These are phyloP conservation scores for Cadophora gregata DNA, from an alignment of 2,329 filamentous ascomycete species.

Conservation along the genomic window DNA sequence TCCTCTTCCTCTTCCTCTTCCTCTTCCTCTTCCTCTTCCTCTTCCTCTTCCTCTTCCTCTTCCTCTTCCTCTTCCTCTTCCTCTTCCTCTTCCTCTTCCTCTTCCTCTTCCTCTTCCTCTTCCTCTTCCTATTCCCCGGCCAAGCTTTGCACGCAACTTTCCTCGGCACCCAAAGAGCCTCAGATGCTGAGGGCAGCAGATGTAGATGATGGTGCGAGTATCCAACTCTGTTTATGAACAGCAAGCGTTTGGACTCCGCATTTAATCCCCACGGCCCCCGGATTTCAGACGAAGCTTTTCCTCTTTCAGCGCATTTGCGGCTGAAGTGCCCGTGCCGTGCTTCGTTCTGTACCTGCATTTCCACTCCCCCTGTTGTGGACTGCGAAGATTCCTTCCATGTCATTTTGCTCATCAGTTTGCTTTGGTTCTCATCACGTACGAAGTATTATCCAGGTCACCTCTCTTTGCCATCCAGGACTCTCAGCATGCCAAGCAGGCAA, in stretches of 20 bases:
- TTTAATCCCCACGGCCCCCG: conserved; percentile 9
- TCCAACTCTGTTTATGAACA: not conserved
- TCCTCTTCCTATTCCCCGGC: too few species aligned
- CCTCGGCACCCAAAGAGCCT: too few species aligned
- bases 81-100: too few species aligned
- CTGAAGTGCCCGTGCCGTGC: conserved; percentile 6
- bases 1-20: too few species aligned
- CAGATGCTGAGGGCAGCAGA: not conserved
- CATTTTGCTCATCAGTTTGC: not conserved
- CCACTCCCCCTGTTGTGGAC: not conserved
- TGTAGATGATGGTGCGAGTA: not conserved
- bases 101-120: too few species aligned
- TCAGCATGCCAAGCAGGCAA: conserved; percentile 14
- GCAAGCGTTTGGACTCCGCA: not conserved
- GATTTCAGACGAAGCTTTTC: not conserved
- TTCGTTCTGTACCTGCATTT: conserved; percentile 10
- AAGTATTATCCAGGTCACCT: not conserved
- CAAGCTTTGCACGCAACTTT: not conserved
- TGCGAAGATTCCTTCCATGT: not conserved
- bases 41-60: too few species aligned
- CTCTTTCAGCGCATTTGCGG: conserved; percentile 10
- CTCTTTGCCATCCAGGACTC: not conserved
- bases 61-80: too few species aligned
- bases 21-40: too few species aligned
- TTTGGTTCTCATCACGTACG: not conserved